phyloP scores from a whole-genome alignment of 768 basidiomycete genomes.

The Tephrocybe rancida region DNA sequence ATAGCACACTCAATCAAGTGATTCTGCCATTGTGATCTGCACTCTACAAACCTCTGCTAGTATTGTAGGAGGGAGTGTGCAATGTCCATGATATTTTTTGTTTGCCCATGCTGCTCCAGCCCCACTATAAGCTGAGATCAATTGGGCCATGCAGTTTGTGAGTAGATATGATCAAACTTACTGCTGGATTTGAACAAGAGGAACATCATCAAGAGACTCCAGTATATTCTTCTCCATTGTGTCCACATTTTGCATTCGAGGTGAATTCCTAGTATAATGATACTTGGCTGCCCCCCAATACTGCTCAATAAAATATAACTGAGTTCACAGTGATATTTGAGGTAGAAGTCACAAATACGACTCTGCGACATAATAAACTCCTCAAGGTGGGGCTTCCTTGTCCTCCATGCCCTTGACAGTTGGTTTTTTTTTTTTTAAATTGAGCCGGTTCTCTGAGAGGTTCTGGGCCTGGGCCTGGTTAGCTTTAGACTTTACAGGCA shows the following conservation, averaged over 20 bases:
- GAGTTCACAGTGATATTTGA: conserved; percentile 33
- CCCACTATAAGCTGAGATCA: conserved; percentile 12
- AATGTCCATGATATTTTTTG: conserved; percentile 11
- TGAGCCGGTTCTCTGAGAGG: too few species aligned
- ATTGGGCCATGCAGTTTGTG: conserved; percentile 4
- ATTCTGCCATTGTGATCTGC: neutral
- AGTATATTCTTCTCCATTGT: conserved; percentile 33
- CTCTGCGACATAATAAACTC: conserved; percentile 22
- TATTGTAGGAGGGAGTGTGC: conserved; percentile 11
- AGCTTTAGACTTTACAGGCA: too few species aligned
- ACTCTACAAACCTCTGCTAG: conserved; percentile 3
- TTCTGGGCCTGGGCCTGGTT: too few species aligned
- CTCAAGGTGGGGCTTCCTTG: conserved; percentile 30
- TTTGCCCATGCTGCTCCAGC: conserved; percentile 14
- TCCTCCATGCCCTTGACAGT: too few species aligned
- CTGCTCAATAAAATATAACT: conserved; percentile 20
- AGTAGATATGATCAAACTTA: too few species aligned
- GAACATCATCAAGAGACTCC: too few species aligned
- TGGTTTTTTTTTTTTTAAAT: too few species aligned
- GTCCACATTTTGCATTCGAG: conserved; percentile 20
- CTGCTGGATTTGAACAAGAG: too few species aligned
- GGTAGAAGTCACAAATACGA: conserved; percentile 34
- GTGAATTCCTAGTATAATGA: conserved; percentile 26
- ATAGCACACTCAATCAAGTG: too few species aligned
- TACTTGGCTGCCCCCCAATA: conserved; percentile 36